Evolutionary conservation across 345 rosid species (phyloP), one percentile per base, ranked within the genome.

Genomic region (Rhodamnia rubescens): DNA sequence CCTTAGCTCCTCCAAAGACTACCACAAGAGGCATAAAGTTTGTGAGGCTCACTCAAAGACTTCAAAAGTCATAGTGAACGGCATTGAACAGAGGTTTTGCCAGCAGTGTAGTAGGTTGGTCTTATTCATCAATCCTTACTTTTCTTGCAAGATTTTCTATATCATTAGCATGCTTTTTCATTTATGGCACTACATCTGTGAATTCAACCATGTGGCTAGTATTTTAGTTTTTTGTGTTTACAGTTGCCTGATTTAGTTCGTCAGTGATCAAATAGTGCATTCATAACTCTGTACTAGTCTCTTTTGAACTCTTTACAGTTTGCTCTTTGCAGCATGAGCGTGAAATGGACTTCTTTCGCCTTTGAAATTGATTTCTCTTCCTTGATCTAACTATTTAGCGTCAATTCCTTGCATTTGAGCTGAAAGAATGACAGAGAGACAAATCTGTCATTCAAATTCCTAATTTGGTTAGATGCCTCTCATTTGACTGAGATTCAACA

Each of bases 61-160:
- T 27, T 87, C 97, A 0, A 88, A 85, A 81, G 99, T 94, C 18
- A 87, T 94, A 74, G 98, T 96, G 84, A 88, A 89, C 82, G 96
- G 95, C 32, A 64, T 89, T 69, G 95, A 93, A 74, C 94, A 95
- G 90, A 94, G 99, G 87, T 95, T 96, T 86, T 96, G 99, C 87
- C 98, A 96, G 85, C 99, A 96, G 88, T 96, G 99, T 84, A 96
- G 99, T 92, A 95, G 98, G 98, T 96, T 84, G 51, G 85, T 82
- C 59, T 51, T 78, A 24, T 44, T 74, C 53, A 82, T 53, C 44
- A 52, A 24, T 44, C 59, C 51, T 32, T 22, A 52, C 14, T 53
- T 51, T 75, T 54, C 22, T 40, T 69, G 24, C 26, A 18, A 32
- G 80, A 42, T 69, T 36, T 11, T 53, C 83, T 47, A 4, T 81